Conservation (phyloP, 805 yeast species). For the Hanseniaspora guilliermondii region DNA sequence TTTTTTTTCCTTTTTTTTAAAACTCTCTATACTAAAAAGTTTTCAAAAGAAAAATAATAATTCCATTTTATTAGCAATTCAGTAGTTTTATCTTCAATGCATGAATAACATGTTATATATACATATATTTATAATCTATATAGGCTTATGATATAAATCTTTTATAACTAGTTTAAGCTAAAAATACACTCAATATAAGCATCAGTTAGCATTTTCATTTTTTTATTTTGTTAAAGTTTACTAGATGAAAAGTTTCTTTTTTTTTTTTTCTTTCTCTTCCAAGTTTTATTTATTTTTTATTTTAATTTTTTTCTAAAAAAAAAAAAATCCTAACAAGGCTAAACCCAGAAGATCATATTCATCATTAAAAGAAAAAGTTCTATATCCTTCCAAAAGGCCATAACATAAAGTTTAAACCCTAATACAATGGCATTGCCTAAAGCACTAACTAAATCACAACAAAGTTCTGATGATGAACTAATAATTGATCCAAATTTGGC, state of each 20-base stretch:
- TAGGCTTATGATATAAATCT: slow-evolving; percentile 7
- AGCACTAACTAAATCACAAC: not conserved
- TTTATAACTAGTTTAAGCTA: not conserved
- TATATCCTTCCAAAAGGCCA: no score
- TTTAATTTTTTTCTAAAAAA: no score
- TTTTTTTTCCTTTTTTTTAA: not conserved
- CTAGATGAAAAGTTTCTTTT: no score
- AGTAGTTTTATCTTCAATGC: not conserved
- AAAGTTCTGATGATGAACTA: not conserved
- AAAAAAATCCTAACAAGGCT: no score
- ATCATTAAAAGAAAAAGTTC: no score
- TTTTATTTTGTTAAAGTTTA: not conserved
- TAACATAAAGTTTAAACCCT: no score
- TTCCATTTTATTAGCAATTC: not conserved
- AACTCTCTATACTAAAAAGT: not conserved
- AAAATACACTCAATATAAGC: not conserved
- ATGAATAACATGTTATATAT: slow-evolving; percentile 1
- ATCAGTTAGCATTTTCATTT: not conserved
- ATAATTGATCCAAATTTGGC: not conserved
- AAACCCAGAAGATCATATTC: no score
- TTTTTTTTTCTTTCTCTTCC: no score
- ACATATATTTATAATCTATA: slow-evolving; percentile 6
- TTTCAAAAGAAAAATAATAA: not conserved
- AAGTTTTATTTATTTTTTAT: no score
- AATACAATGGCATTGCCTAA: not conserved